Evolutionary conservation across 192 early-diverging fungal species (phyloP), one percentile per base, ranked within the genome.

Genomic region (Backusella australiensis): DNA sequence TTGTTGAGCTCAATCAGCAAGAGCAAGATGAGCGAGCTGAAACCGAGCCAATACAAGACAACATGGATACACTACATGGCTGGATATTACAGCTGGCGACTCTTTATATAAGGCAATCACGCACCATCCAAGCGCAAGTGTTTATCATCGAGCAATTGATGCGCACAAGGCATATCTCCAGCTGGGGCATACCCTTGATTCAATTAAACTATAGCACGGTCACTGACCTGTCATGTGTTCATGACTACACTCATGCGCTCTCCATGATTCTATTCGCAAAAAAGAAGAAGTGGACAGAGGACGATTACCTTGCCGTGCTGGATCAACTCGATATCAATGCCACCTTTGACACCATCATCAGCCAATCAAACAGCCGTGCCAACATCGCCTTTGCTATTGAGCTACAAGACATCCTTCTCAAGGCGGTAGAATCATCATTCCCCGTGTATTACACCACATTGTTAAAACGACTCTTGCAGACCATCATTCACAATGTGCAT

Each of bases 281-380:
- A 23, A 44, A 29, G 41, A 42, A 66, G 17, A 29, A 63, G 29
- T 75, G 74, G 74, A 26, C 66, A 32, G 85, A 86, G 44, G 83
- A 86, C 23, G 85, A 86, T 53, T 81, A 78, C n/a, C 66, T 81
- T 9, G 77, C 75, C 5, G 52, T 83, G 6, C 74, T 86, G 21
- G 85, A 86, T 77, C 85, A 86, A 63, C 53, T 86, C 26, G 80
- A 77, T 26, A 65, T 86, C 0, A 53, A 82, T 2, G 38, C 79
- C 1, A 79, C 78, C 17, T 81, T 85, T 68, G 76, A 78, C 44
- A 74, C 70, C 2, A 6, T 79, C 32, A 63, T 84, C 8, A 68
- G 76, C 19, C 17, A 17, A 3, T 7, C 38, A 39, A 2, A 11
- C 9, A 39, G 38, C 38, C 38, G 38, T 39, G 38, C 8, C 1